phyloP scores from a whole-genome alignment of 1,139 yeast species.

The Casaregolazyma lundiana region DNA sequence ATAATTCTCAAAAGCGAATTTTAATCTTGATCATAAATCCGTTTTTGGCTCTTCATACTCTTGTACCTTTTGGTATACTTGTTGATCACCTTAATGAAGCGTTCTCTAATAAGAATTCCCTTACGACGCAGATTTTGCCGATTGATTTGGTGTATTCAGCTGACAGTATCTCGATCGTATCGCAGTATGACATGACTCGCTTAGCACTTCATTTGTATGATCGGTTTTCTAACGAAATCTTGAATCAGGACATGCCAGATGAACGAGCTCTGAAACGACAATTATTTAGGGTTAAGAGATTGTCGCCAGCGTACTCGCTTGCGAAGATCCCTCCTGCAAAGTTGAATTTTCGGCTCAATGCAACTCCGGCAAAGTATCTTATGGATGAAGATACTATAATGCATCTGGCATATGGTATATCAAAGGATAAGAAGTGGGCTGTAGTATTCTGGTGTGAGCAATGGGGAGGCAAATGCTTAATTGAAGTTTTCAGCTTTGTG shows the following conservation, averaged over 20 bases:
- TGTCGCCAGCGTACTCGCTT: conserved; percentile 31
- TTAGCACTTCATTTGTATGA: conserved; percentile 65
- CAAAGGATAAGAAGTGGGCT: conserved; percentile 78
- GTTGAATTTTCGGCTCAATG: conserved; percentile 50
- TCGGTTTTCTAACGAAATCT: conserved; percentile 23
- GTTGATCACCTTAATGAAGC: not conserved
- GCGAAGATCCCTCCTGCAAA: conserved; percentile 35
- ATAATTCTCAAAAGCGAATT: not conserved
- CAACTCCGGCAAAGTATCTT: conserved; percentile 36
- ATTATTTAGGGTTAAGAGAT: conserved; percentile 16
- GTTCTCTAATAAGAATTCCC: not conserved
- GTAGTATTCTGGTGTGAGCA: conserved; percentile 91
- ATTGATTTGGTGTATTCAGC: conserved; percentile 12
- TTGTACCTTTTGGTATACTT: conserved; percentile 1
- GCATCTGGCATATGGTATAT: conserved; percentile 81
- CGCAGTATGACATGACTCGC: conserved; percentile 46
- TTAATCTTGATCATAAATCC: conserved; percentile 3
- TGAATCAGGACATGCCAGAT: not conserved
- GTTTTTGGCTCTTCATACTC: not conserved
- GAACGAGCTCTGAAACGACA: not conserved
- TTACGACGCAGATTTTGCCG: conserved; percentile 10
- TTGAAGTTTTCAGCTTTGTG: conserved; percentile 49
- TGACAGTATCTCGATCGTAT: conserved; percentile 45
- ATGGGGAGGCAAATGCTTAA: conserved; percentile 57
- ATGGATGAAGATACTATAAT: conserved; percentile 67